Base-by-base conservation (phyloP, 2,329 filamentous ascomycete genomes). In the Dactylellina cionopaga region DNA sequence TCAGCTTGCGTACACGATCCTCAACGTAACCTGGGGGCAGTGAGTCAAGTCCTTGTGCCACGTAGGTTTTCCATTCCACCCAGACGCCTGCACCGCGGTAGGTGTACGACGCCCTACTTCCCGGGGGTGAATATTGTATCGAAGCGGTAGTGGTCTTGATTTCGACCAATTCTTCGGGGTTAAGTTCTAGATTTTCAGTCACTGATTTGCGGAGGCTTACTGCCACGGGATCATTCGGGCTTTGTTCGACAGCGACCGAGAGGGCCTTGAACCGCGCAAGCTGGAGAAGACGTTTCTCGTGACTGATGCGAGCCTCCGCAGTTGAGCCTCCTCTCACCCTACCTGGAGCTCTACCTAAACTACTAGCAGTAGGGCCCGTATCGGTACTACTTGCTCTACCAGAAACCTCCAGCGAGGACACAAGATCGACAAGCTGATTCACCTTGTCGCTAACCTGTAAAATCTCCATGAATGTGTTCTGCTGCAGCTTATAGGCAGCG, bases 401-500 rank as follows among this genome's bases (percentile, higher is more conserved):
- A 22, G 54, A 59, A 35, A 59, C 54, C n/a, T 59, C 41, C 5
- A 59, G 41, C 19, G 54, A 59, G 25, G 54, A 33, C n/a, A 59
- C 39, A 35, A 59, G 37, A 19, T 33, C 54, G 13, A 59, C 15
- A 22, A 59, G 41, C n/a, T 59, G 15, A 33, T 59, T 25, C 39
- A 59, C 24, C 54, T 59, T 59, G 25, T 59, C 25, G 54, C 54
- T 59, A 33, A 59, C 41, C 39, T 59, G 39, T 41, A 59, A 59
- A 44, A 59, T 59, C 17, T 59, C 15, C 37, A 59, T 47, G 41
- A 59, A 59, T 31, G 54, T 31, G 25, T 27, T 59, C 41, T 46
- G 37, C 27, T 59, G 54, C 13, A 47, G 39, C 17, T 59, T 17
- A 17, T 46, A 47, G 17, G 41, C 37, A 2, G 37, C 39, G 5